phyloP scores from a whole-genome alignment of 1,139 yeast species.

The Arxiozyma slooffiae region DNA sequence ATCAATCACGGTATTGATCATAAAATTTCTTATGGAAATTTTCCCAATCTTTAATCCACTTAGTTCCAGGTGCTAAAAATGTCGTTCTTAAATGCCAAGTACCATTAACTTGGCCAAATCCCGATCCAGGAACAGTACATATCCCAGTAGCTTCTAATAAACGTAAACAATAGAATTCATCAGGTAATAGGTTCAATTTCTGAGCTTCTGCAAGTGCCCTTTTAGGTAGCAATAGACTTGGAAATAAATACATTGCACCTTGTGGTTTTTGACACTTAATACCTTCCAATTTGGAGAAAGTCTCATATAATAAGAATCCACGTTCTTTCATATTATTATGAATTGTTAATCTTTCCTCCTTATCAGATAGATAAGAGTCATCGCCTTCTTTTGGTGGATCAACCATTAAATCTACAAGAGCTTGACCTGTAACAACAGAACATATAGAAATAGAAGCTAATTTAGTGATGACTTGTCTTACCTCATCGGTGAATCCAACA shows the following conservation, averaged over 20 bases:
- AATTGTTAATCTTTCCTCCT: conserved; percentile 51
- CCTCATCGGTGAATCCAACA: conserved; percentile 64
- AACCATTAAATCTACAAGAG: conserved; percentile 81
- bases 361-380: conserved; percentile 57
- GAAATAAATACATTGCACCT: conserved; percentile 97
- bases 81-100: conserved; percentile 92
- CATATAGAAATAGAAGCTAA: conserved; percentile 84
- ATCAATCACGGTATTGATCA: conserved; percentile 1
- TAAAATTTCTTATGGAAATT: conserved; percentile 60
- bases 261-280: conserved; percentile 76
- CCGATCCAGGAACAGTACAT: conserved; percentile 94
- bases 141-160: conserved; percentile 81
- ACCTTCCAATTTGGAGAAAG: conserved; percentile 71
- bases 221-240: conserved; percentile 54
- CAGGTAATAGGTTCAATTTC: conserved; percentile 48
- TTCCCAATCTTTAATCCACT: conserved; percentile 72
- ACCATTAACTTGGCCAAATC: conserved; percentile 84
- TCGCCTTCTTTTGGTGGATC: conserved; percentile 79
- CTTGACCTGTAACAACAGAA: conserved; percentile 92
- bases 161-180: conserved; percentile 78
- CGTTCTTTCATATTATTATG: conserved; percentile 54
- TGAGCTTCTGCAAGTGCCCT: conserved; percentile 57
- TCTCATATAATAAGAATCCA: conserved; percentile 52
- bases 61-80: conserved; percentile 87
- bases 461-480: conserved; percentile 62